Percentiles rank a stretch among this genome's conserved stretches.
Evolutionary conservation across 345 rosid genomes (phyloP).

Genomic region (Laguncularia racemosa): DNA sequence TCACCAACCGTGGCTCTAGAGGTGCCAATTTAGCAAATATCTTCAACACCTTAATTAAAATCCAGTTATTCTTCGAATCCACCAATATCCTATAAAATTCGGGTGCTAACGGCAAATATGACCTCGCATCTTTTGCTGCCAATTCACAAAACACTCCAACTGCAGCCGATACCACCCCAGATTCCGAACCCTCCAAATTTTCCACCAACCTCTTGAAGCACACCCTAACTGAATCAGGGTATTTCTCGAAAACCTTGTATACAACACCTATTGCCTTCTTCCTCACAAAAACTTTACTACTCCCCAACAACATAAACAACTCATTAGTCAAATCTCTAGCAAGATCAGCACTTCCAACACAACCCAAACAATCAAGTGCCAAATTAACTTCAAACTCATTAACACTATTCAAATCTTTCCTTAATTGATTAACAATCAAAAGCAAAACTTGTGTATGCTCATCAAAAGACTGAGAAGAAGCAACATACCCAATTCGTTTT

Average conservation of each 20-base stretch:
- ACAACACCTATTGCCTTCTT: slow-evolving; percentile 74
- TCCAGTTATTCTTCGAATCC: slow-evolving; percentile 90
- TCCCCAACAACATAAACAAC: slow-evolving; percentile 63
- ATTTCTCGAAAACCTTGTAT: slow-evolving; percentile 72
- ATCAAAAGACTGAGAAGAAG: slow-evolving; percentile 70
- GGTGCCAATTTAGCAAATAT: slow-evolving; percentile 66
- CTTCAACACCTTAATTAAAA: slow-evolving; percentile 81
- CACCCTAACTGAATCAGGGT: slow-evolving; percentile 81
- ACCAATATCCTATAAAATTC: slow-evolving; percentile 78
- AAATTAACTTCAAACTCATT: slow-evolving; percentile 75
- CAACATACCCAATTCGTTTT: slow-evolving; percentile 74
- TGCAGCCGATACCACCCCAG: slow-evolving; percentile 48
- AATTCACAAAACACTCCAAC: slow-evolving; percentile 87
- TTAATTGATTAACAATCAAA: slow-evolving; percentile 75
- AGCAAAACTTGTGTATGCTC: slow-evolving; percentile 76
- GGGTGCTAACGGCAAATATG: slow-evolving; percentile 81
- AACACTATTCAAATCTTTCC: slow-evolving; percentile 69
- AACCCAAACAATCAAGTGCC: slow-evolving; percentile 72
- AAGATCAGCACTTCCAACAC: slow-evolving; percentile 70
- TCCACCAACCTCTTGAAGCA: slow-evolving; percentile 91
- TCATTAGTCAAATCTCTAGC: slow-evolving; percentile 86
- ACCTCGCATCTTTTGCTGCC: slow-evolving; percentile 55
- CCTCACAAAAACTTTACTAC: slow-evolving; percentile 56
- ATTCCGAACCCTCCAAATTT: slow-evolving; percentile 74
- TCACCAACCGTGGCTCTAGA: slow-evolving; percentile 81